Percentiles rank a stretch among this genome's conserved stretches.
Evolutionary conservation across 2,329 filamentous ascomycete genomes (phyloP).

Genomic region (Aspergillus fijiensis): DNA sequence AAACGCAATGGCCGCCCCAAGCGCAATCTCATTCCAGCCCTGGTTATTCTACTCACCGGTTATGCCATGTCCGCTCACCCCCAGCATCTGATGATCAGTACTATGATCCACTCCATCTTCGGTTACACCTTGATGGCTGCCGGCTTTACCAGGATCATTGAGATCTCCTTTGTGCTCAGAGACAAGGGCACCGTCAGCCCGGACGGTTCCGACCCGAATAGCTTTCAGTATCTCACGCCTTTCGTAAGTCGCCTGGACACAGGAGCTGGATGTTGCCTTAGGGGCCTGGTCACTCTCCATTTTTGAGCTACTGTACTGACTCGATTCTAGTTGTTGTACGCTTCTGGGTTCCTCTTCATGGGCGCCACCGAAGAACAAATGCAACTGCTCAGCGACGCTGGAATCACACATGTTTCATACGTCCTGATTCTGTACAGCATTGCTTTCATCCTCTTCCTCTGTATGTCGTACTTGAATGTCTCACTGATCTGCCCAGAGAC

Average conservation of each 20-base stretch:
- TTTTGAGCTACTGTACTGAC: constrained; percentile 23
- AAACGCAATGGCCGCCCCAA: constrained; percentile 81
- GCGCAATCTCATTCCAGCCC: constrained; percentile 87
- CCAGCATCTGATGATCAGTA: constrained; percentile 78
- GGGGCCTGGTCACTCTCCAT: background rate
- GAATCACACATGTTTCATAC: constrained; percentile 87
- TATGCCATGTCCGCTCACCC: constrained; percentile 95
- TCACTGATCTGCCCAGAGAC: background rate
- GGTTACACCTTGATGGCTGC: constrained; percentile 94
- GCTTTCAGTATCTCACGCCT: constrained; percentile 68
- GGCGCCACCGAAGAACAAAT: constrained; percentile 97
- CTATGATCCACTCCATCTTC: constrained; percentile 84
- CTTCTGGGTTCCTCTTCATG: constrained; percentile 96
- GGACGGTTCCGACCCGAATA: constrained; percentile 69
- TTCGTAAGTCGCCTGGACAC: constrained; percentile 58
- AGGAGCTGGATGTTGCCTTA: too few species aligned
- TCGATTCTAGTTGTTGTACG: constrained; percentile 70
- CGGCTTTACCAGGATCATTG: constrained; percentile 79
- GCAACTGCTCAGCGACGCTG: constrained; percentile 68
- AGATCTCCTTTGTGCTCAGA: constrained; percentile 81
- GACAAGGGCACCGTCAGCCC: constrained; percentile 66
- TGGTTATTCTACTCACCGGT: constrained; percentile 88
- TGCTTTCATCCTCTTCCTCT: constrained; percentile 87
- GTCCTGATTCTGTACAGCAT: constrained; percentile 88
- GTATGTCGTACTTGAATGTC: constrained; percentile 44